Conservation (phyloP, 305 asterid genomes). For the Fraxinus xanthoxyloides region DNA sequence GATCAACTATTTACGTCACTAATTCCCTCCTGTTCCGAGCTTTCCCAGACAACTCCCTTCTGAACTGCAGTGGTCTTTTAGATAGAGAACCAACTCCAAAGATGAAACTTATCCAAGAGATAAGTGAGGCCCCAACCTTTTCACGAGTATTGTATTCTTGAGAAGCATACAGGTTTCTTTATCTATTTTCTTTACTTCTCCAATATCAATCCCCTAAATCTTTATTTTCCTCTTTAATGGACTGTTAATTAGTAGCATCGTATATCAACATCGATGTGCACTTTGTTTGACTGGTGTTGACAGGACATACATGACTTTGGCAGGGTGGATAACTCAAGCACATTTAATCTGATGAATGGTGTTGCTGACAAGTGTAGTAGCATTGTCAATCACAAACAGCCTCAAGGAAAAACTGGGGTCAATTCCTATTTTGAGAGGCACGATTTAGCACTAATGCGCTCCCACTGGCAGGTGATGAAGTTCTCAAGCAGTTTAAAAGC, state of each 20-base stretch:
- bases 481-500: slow-evolving; percentile 19
- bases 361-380: slow-evolving; percentile 34
- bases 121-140: background rate
- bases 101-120: slow-evolving; percentile 10
- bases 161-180: background rate
- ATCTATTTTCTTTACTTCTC: slow-evolving; percentile 15
- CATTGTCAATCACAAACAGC: slow-evolving; percentile 43
- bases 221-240: slow-evolving; percentile 7
- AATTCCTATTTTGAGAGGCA: slow-evolving; percentile 80
- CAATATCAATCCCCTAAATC: background rate
- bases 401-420: slow-evolving; percentile 61
- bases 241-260: background rate
- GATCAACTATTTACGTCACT: background rate
- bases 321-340: slow-evolving; percentile 57
- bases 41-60: background rate
- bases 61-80: slow-evolving; percentile 14
- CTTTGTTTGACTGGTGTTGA: slow-evolving; percentile 21
- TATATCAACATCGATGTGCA: slow-evolving; percentile 12
- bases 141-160: background rate
- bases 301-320: slow-evolving; percentile 18
- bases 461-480: slow-evolving; percentile 92
- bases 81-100: slow-evolving; percentile 3
- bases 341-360: slow-evolving; percentile 38
- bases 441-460: slow-evolving; percentile 70
- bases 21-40: slow-evolving; percentile 1